Conservation (phyloP, 2,329 filamentous ascomycete species). For the Xylaria arbuscula region DNA sequence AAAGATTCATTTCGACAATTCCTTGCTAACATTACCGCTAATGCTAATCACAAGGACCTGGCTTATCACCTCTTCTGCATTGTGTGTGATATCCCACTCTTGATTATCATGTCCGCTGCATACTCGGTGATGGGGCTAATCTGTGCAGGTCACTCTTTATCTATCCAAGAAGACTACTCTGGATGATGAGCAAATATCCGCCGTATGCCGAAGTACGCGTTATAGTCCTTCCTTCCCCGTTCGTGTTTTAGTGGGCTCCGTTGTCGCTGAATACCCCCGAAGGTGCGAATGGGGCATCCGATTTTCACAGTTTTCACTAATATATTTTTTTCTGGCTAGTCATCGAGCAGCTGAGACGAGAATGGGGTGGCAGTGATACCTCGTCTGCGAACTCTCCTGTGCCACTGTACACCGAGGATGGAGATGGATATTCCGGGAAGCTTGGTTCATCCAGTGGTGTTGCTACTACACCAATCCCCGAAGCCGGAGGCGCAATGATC, state of each 20-base stretch:
- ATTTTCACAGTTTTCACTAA: background rate
- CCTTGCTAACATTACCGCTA: slow-evolving; percentile 8
- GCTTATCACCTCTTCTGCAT: slow-evolving; percentile 29
- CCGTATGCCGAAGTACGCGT: slow-evolving; percentile 23
- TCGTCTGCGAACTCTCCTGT: background rate
- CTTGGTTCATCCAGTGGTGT: background rate
- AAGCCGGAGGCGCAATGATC: background rate
- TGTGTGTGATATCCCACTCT: background rate
- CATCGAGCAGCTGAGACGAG: slow-evolving; percentile 18
- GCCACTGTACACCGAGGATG: background rate
- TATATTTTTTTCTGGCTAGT: background rate
- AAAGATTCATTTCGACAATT: slow-evolving; percentile 23
- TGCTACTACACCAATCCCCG: background rate
- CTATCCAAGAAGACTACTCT: slow-evolving; percentile 19
- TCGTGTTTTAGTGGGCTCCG: background rate
- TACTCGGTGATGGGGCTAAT: background rate
- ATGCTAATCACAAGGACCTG: slow-evolving; percentile 23
- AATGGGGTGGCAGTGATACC: slow-evolving; percentile 15
- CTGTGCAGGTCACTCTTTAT: slow-evolving; percentile 21
- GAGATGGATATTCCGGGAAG: background rate
- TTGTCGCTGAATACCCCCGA: background rate
- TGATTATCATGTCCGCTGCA: background rate
- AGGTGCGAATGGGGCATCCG: background rate
- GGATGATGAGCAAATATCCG: slow-evolving; percentile 22
- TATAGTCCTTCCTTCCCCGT: background rate